A percentile compares a stretch with the other conserved stretches of the same genome.
phyloP scores from a whole-genome alignment of 1,284 basidiomycete species.

The Lentinula novae-zelandiae region DNA sequence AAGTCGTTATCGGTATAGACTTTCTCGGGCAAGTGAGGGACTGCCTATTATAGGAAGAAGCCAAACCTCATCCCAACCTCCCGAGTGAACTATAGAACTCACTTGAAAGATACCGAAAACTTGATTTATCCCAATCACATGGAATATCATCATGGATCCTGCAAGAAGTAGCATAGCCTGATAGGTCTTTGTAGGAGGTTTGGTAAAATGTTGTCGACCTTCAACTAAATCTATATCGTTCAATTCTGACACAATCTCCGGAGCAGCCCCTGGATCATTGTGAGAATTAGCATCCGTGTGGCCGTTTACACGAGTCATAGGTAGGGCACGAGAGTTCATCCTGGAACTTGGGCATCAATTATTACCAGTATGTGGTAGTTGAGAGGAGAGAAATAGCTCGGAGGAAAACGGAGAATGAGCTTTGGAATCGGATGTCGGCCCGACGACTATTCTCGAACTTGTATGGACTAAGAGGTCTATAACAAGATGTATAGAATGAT shows the following conservation, averaged over 20 bases:
- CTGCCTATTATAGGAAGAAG: neutral
- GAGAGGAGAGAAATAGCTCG: too few relatives aligned
- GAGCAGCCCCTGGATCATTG: neutral
- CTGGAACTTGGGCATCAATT: too few relatives aligned
- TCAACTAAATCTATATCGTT: neutral
- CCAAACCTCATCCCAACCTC: neutral
- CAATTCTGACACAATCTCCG: neutral
- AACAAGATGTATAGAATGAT: too few relatives aligned
- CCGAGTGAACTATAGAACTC: neutral
- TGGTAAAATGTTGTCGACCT: neutral
- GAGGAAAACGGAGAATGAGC: neutral
- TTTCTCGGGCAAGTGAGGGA: conserved; percentile 18
- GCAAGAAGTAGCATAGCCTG: conserved; percentile 34
- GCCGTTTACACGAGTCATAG: too few relatives aligned
- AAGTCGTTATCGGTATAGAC: neutral
- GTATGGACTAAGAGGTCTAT: too few relatives aligned
- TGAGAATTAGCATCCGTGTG: too few relatives aligned
- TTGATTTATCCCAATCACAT: conserved; percentile 40
- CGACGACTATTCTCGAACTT: neutral
- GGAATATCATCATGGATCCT: conserved; percentile 42
- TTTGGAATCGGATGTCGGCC: neutral
- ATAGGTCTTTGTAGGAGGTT: conserved; percentile 19
- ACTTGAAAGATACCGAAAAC: conserved; percentile 37
- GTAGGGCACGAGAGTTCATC: too few relatives aligned
- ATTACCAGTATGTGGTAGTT: too few relatives aligned